Percentiles rank a stretch among this genome's conserved stretches.
Evolutionary conservation across 257 asterid genomes (phyloP).

Genomic region (Gynochthodes officinalis): DNA sequence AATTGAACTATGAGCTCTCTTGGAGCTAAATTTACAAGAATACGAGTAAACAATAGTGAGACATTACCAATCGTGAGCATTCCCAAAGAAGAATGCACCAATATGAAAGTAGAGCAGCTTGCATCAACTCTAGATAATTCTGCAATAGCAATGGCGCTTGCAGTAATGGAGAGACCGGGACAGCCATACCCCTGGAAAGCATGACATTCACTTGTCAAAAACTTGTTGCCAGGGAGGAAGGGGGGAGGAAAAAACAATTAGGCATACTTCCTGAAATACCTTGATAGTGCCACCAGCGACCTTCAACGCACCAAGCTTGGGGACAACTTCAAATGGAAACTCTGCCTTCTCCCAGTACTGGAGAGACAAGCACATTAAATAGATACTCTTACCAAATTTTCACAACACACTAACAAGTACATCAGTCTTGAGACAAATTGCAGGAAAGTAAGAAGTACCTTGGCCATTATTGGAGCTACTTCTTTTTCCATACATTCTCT

Average conservation of each 20-base stretch:
- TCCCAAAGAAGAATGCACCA: constrained; percentile 89
- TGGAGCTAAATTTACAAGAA: neutral
- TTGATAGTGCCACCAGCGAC: constrained; percentile 84
- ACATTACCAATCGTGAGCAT: constrained; percentile 83
- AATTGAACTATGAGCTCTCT: neutral
- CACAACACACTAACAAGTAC: neutral
- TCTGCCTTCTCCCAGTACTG: constrained; percentile 99
- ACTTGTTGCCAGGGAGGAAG: neutral
- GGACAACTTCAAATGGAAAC: constrained; percentile 91
- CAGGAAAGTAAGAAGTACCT: constrained; percentile 35
- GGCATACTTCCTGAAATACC: constrained; percentile 35
- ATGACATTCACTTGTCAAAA: constrained; percentile 16
- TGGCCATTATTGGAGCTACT: constrained; percentile 91
- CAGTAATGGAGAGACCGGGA: constrained; percentile 78
- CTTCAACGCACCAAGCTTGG: constrained; percentile 71
- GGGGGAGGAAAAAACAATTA: constrained; percentile 3
- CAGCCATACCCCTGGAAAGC: constrained; percentile 84
- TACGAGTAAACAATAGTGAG: constrained; percentile 17
- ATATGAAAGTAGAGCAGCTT: constrained; percentile 80
- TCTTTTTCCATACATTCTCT: constrained; percentile 90
- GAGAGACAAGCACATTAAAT: constrained; percentile 21
- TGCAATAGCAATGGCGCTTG: constrained; percentile 66
- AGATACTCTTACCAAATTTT: neutral
- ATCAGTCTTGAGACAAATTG: neutral
- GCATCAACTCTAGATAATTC: constrained; percentile 98